Evolutionary conservation across 1,284 basidiomycete species (phyloP).

Genomic region (Melanopsichium pennsylvanicum): DNA sequence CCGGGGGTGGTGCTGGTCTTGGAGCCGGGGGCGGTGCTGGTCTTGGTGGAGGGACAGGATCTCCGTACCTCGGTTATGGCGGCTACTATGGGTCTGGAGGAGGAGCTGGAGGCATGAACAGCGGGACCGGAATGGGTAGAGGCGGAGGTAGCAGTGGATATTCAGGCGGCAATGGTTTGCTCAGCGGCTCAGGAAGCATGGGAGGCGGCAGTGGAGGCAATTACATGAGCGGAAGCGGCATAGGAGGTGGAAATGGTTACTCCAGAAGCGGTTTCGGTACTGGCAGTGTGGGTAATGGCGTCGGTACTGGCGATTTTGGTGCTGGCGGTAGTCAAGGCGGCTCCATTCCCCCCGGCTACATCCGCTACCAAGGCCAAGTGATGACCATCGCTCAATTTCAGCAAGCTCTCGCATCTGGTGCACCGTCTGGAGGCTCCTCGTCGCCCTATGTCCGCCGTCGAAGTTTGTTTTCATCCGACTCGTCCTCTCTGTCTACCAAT

Average conservation of each 20-base stretch:
- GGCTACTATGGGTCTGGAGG: too few relatives aligned
- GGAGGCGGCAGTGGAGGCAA: neutral
- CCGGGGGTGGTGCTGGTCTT: neutral
- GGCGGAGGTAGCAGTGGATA: neutral
- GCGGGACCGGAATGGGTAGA: neutral
- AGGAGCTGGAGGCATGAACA: neutral
- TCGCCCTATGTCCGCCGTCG: too few relatives aligned
- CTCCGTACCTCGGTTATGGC: too few relatives aligned
- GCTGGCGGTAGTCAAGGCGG: neutral
- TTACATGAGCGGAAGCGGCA: too few relatives aligned
- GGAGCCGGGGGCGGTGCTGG: neutral
- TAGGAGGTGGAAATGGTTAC: too few relatives aligned
- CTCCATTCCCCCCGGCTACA: constrained; percentile 14
- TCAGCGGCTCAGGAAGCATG: neutral
- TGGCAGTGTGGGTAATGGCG: neutral
- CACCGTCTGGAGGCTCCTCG: neutral
- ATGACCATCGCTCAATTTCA: constrained; percentile 29
- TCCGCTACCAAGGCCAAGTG: constrained; percentile 31
- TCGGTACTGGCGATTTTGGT: neutral
- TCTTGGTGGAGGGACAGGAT: too few relatives aligned
- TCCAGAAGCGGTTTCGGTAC: too few relatives aligned
- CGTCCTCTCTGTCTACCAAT: too few relatives aligned
- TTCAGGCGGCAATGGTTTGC: neutral
- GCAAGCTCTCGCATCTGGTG: constrained; percentile 5
- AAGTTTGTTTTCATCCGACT: too few relatives aligned